Percentiles rank a stretch among this genome's conserved stretches.
Conservation (phyloP, 2,329 filamentous ascomycete genomes). For the Phyllosticta paracitricarpa region DNA sequence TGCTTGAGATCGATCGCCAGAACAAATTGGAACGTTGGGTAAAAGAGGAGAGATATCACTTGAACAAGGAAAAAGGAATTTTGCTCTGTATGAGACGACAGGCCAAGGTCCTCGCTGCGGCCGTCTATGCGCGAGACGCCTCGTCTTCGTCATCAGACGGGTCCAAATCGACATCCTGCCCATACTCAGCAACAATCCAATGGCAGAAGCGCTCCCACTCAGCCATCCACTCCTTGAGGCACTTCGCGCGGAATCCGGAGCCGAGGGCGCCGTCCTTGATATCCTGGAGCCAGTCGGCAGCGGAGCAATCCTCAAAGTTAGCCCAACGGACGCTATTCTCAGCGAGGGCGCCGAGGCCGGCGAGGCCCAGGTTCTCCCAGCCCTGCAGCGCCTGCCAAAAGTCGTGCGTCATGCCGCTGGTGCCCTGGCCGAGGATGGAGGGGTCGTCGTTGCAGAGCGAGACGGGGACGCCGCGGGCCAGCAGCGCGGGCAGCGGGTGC, state of each 20-base stretch:
- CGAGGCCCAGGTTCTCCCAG: constrained; percentile 83
- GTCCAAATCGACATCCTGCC: constrained; percentile 38
- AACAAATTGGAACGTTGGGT: no score
- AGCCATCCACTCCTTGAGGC: constrained; percentile 66
- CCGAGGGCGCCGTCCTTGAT: constrained; percentile 67
- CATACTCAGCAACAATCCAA: constrained; percentile 75
- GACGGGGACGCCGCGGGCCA: constrained; percentile 76
- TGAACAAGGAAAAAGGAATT: background rate
- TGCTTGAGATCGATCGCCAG: no score
- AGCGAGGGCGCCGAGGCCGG: constrained; percentile 73
- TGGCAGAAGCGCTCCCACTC: constrained; percentile 86
- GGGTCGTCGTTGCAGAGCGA: constrained; percentile 86
- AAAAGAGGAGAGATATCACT: background rate
- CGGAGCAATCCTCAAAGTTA: constrained; percentile 69
- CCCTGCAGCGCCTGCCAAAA: constrained; percentile 91
- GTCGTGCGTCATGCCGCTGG: constrained; percentile 76
- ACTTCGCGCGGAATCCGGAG: constrained; percentile 56
- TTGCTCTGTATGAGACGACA: background rate
- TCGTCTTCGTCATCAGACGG: constrained; percentile 24
- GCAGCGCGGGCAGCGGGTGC: constrained; percentile 72
- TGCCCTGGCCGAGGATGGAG: constrained; percentile 74
- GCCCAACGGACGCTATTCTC: constrained; percentile 92
- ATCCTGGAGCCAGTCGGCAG: constrained; percentile 60
- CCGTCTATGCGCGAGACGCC: background rate
- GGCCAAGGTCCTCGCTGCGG: background rate